A percentile compares a stretch with the other conserved stretches of the same genome.
phyloP scores from a whole-genome alignment of 345 rosid genomes.

The Triadica sebifera region DNA sequence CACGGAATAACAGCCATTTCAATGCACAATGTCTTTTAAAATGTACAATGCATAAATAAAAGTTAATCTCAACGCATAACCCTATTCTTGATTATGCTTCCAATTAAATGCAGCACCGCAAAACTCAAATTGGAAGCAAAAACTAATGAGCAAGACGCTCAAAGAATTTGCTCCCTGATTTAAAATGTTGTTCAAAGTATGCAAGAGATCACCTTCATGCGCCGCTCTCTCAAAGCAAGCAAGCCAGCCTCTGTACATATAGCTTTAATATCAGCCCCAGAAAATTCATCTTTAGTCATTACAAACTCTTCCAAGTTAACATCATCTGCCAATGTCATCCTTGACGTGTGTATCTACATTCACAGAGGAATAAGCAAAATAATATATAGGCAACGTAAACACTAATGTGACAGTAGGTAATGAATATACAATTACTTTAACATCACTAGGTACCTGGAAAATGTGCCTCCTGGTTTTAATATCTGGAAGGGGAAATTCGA shows the following conservation, averaged over 20 bases:
- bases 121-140: background rate
- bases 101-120: background rate
- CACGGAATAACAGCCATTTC: background rate
- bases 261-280: too few species aligned
- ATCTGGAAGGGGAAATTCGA: constrained; percentile 29
- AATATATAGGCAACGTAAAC: background rate
- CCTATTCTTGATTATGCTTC: background rate
- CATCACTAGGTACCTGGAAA: constrained; percentile 17
- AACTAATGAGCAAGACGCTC: background rate
- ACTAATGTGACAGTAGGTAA: background rate
- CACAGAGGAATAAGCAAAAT: background rate
- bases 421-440: background rate
- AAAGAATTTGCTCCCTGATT: background rate
- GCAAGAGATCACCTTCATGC: too few species aligned
- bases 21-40: background rate
- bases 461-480: constrained; percentile 36
- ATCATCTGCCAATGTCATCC: too few species aligned
- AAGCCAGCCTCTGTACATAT: too few species aligned
- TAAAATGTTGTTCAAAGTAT: background rate
- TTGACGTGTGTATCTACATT: too few species aligned
- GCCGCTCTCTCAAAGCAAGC: too few species aligned
- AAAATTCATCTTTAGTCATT: too few species aligned
- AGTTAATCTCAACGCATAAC: background rate
- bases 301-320: too few species aligned
- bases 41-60: too few species aligned